Base-by-base conservation (phyloP, 306 rosid species). In the Vigna reflexopilosa region DNA sequence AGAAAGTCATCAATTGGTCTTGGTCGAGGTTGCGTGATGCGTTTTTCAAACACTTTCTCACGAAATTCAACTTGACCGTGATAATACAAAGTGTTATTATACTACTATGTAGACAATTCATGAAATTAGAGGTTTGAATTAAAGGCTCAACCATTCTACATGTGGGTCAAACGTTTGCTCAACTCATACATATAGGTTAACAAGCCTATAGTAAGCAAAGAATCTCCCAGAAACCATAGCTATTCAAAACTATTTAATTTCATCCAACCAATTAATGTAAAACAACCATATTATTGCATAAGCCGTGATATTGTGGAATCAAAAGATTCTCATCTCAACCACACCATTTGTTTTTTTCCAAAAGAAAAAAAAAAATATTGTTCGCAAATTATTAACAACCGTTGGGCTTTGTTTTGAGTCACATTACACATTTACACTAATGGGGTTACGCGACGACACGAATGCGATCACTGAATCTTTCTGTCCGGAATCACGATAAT, bases 381-480 rank as follows among this genome's bases (percentile, higher is more conserved):
- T 12, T 38, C 16, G 9, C 40, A 65, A 63, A 1, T 65, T 65
- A 24, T 5, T 63, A 9, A 38, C 70, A n/a, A 38, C 50, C 28
- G 50, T 36, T 38, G 30, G 2, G 6, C 12, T 42, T 5, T 66
- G 72, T 30, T 51, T 76, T 14, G 38, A 2, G 22, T 73, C 22
- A 75, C 47, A 69, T 34, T 55, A 55, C 59, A 54, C 59, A 9
- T 19, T 19, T 61, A 80, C 67, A 72, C 45, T 22, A 12, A 30
- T 12, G 50, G 64, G 9, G 17, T 68, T 89, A 92, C 83, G 97
- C 97, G 97, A 90, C 88, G 90, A 76, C 86, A 83, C 90, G 97
- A 82, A 52, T 73, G 42, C 79, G 85, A 71, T 47, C 55, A 70
- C 70, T 64, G 84, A 85, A 85, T 82, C 91, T 83, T 83, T 56